phyloP scores from a whole-genome alignment of 75 land plant species.

The Azolla pinnata region DNA sequence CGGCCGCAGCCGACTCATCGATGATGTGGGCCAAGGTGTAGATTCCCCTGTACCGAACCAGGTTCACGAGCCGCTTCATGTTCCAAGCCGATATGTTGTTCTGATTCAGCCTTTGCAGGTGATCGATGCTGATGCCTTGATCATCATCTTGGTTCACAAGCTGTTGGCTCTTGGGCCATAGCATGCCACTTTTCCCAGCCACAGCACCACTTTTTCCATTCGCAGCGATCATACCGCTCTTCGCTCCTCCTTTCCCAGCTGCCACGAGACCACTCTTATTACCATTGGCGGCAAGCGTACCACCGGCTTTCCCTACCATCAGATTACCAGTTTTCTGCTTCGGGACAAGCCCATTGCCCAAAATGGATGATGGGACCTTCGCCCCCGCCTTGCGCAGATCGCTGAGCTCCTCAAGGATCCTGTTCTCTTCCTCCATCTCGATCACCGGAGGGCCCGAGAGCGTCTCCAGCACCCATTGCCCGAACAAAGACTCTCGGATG shows the following conservation, averaged over 20 bases:
- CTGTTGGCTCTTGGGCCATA: background rate
- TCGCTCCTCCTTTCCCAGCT: constrained; percentile 14
- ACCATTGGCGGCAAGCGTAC: constrained; percentile 10
- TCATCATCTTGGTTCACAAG: background rate
- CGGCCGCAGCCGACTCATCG: constrained; percentile 22
- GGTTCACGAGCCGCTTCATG: constrained; percentile 69
- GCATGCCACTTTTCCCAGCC: background rate
- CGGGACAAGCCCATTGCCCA: background rate
- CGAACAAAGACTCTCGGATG: constrained; percentile 72
- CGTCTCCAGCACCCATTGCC: constrained; percentile 62
- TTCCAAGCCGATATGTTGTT: constrained; percentile 83
- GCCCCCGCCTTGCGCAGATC: constrained; percentile 20
- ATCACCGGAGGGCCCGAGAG: constrained; percentile 70
- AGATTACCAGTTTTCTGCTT: background rate
- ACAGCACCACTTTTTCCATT: constrained; percentile 5
- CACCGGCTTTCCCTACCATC: background rate
- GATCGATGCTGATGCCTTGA: constrained; percentile 45
- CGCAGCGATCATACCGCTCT: constrained; percentile 2
- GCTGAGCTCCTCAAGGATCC: constrained; percentile 15
- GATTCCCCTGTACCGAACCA: constrained; percentile 45
- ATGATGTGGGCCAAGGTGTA: constrained; percentile 55
- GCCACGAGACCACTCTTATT: constrained; percentile 3
- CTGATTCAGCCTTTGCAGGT: constrained; percentile 57
- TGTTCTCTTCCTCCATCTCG: constrained; percentile 26
- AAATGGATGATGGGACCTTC: constrained; percentile 6